Evolutionary conservation across 768 basidiomycete species (phyloP), one percentile per base, ranked within the genome.

Genomic region (Omphalotus guepiniiformis): DNA sequence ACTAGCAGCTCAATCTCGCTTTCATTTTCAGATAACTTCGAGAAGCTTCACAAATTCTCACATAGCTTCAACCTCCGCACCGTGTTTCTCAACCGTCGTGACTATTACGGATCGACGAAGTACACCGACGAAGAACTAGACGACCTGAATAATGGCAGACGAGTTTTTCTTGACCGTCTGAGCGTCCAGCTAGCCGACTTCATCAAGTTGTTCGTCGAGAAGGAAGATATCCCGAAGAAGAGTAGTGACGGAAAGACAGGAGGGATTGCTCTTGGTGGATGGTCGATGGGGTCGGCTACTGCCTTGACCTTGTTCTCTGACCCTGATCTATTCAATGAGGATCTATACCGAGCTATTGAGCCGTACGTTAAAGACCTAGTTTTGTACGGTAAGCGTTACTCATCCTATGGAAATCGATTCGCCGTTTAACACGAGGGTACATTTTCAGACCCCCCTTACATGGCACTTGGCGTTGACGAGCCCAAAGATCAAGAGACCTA

Each of bases 191-290:
- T 65, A 3, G 59, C 56, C 2, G 49, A 58, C 16, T 62, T 74
- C 32, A 27, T 70, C 15, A 50, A 58, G 21, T 47, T 63, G 21
- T 59, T 65, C 9, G 55, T 68, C 15, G 45, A 62, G 45, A 48
- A 55, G n/a, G 46, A 63, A 18, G 32, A 51, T 2, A 58, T 67
- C 9, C 65, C 67, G 1, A 54, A 52, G 30, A 49, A 63, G 9
- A 61, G 39, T 25, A 39, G 36, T 2, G 59, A 71, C 38, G 50
- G 60, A 9, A 59, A n/a, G n/a, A n/a, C n/a, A 0, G 70, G 71
- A 1, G 72, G 72, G 1, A 46, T 72, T n/a, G 59, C 62, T 3
- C 46, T 71, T 6, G 37, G 69, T 52, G 70, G 70, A 8, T 74
- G 72, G 71, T 70, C 70, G 2, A 58, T 65, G 46, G 72, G 71